phyloP scores from a whole-genome alignment of 2,329 filamentous ascomycete genomes.

The Pestalotiopsis fici region DNA sequence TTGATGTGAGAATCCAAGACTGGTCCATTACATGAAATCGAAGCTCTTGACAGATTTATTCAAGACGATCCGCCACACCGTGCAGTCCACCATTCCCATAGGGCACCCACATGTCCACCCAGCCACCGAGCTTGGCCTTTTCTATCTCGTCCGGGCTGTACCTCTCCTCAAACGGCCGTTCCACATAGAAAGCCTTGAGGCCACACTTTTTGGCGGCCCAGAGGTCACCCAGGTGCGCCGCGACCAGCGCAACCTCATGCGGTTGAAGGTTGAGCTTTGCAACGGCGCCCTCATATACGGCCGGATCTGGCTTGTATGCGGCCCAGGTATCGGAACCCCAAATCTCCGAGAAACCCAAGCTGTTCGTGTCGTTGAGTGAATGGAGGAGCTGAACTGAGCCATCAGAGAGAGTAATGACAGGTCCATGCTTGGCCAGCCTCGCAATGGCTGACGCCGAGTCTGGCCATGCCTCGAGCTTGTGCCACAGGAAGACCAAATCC shows the following conservation, averaged over 20 bases:
- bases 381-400: constrained; percentile 56
- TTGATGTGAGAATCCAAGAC: too few relatives aligned
- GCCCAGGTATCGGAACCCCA: constrained; percentile 59
- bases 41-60: background rate
- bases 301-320: constrained; percentile 60
- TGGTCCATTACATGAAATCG: too few relatives aligned
- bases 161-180: constrained; percentile 55
- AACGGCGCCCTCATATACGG: constrained; percentile 58
- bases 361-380: constrained; percentile 50
- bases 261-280: constrained; percentile 48
- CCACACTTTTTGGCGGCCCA: constrained; percentile 58
- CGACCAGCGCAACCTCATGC: constrained; percentile 59
- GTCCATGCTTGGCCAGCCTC: constrained; percentile 44
- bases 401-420: constrained; percentile 60
- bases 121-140: constrained; percentile 45
- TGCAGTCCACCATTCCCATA: constrained; percentile 6
- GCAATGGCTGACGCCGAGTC: constrained; percentile 51
- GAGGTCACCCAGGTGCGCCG: constrained; percentile 60
- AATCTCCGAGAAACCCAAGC: constrained; percentile 53
- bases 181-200: constrained; percentile 61
- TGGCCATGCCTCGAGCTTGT: constrained; percentile 57
- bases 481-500: constrained; percentile 58
- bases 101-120: constrained; percentile 59
- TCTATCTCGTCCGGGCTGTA: constrained; percentile 42
- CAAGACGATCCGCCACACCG: constrained; percentile 5